phyloP scores from a whole-genome alignment of 331 rosid species.

The Malus hybrid region DNA sequence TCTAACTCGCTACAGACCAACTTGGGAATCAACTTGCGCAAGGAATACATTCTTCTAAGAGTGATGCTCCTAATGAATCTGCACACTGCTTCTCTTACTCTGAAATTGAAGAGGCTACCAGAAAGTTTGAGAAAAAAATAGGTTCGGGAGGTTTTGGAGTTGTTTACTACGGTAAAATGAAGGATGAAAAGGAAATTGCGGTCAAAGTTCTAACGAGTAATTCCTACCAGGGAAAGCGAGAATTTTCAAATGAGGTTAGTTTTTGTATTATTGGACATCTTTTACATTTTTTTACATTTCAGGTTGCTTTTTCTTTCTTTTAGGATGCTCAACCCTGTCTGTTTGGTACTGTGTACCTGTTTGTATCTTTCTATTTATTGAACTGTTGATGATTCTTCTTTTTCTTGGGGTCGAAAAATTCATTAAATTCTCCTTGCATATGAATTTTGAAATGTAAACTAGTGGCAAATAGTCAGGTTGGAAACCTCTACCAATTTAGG shows the following conservation, averaged over 20 bases:
- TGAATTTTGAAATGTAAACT: too few species aligned
- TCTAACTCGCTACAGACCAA: slow-evolving; percentile 29
- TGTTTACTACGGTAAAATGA: slow-evolving; percentile 65
- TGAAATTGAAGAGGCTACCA: slow-evolving; percentile 65
- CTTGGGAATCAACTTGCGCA: slow-evolving; percentile 32
- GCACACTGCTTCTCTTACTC: slow-evolving; percentile 59
- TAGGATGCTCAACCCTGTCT: background rate
- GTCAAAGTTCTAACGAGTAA: slow-evolving; percentile 70
- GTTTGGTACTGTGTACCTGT: background rate
- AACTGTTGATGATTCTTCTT: background rate
- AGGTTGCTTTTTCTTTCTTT: background rate
- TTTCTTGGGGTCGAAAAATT: background rate
- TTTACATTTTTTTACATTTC: background rate
- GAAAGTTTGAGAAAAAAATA: slow-evolving; percentile 58
- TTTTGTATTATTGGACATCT: slow-evolving; percentile 10
- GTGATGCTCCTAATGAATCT: slow-evolving; percentile 47
- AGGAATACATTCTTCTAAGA: slow-evolving; percentile 33
- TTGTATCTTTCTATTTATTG: background rate
- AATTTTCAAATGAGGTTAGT: slow-evolving; percentile 80
- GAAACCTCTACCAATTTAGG: too few species aligned
- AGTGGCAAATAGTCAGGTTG: too few species aligned
- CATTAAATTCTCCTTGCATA: background rate
- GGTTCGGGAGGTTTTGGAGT: slow-evolving; percentile 93
- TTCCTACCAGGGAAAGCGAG: slow-evolving; percentile 83
- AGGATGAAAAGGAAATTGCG: slow-evolving; percentile 76